Conservation (phyloP, 768 basidiomycete genomes). For the Pleurotus giganteus region DNA sequence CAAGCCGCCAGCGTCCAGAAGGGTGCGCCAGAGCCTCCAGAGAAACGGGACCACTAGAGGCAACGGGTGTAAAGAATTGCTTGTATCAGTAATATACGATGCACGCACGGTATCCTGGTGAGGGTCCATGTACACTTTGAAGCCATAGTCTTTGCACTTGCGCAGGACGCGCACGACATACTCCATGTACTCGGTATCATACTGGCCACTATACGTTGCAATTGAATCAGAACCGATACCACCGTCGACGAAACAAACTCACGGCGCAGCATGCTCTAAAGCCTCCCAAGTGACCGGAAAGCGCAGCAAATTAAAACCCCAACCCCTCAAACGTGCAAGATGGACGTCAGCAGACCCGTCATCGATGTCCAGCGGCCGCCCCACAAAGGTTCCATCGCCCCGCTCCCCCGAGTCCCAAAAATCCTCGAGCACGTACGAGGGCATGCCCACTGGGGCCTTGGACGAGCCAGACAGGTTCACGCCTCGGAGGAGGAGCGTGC, state of each 20-base stretch:
- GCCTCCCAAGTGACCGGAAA: slow-evolving; percentile 94
- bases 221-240: slow-evolving; percentile 10
- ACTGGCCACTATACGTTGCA: slow-evolving; percentile 75
- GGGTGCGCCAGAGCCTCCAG: slow-evolving; percentile 92
- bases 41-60: slow-evolving; percentile 88
- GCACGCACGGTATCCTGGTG: slow-evolving; percentile 89
- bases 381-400: slow-evolving; percentile 70
- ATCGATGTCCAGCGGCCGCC: slow-evolving; percentile 78
- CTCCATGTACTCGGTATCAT: slow-evolving; percentile 90
- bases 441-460: slow-evolving; percentile 76
- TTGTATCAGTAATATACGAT: background rate
- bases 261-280: slow-evolving; percentile 94
- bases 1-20: slow-evolving; percentile 92
- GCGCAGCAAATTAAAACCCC: slow-evolving; percentile 91
- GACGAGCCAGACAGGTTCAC: slow-evolving; percentile 90
- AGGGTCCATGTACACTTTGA: slow-evolving; percentile 90
- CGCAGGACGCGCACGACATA: slow-evolving; percentile 85
- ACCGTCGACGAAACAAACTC: slow-evolving; percentile 37
- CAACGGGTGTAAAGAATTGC: background rate
- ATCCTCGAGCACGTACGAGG: slow-evolving; percentile 63
- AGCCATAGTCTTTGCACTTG: slow-evolving; percentile 91
- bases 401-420: slow-evolving; percentile 82
- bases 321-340: slow-evolving; percentile 77
- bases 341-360: slow-evolving; percentile 86
- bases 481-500: slow-evolving; percentile 85